Conservation (phyloP, 306 rosid species). For the Ziziphus jujuba region DNA sequence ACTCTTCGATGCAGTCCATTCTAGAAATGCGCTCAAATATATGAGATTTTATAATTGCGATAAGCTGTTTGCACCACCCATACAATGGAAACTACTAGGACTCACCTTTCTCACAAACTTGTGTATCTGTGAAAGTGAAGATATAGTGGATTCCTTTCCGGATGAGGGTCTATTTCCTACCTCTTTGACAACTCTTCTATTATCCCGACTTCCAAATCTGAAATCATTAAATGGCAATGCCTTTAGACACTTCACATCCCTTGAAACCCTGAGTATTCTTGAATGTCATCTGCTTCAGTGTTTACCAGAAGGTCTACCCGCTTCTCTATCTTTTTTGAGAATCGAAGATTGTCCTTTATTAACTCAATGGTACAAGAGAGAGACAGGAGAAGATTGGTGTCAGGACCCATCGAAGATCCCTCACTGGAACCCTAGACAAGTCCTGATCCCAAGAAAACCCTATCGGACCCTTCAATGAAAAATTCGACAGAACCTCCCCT, state of each 20-base stretch:
- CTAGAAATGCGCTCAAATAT: background rate
- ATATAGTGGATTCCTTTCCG: background rate
- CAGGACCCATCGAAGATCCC: no score
- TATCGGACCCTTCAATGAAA: no score
- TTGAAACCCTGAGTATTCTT: background rate
- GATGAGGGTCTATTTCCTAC: conserved; percentile 1
- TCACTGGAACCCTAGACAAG: no score
- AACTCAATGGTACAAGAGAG: background rate
- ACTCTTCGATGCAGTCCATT: background rate
- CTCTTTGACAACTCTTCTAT: background rate
- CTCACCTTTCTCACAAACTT: background rate
- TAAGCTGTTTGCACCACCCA: background rate
- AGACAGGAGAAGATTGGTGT: conserved; percentile 19
- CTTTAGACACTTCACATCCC: background rate
- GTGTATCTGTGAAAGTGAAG: no score
- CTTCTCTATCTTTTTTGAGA: background rate
- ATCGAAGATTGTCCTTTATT: background rate
- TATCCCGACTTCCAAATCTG: background rate
- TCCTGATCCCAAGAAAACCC: no score
- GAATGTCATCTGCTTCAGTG: background rate
- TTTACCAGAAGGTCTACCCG: conserved; percentile 12
- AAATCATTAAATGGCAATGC: background rate
- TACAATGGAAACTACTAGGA: background rate
- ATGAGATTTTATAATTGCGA: rapidly evolving
- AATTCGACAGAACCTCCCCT: no score